Percentiles rank a stretch among this genome's conserved stretches.
These are phyloP conservation scores for Magnaporthales sp. DNA, from an alignment of 2,329 filamentous ascomycete species.

Conservation along the genomic window DNA sequence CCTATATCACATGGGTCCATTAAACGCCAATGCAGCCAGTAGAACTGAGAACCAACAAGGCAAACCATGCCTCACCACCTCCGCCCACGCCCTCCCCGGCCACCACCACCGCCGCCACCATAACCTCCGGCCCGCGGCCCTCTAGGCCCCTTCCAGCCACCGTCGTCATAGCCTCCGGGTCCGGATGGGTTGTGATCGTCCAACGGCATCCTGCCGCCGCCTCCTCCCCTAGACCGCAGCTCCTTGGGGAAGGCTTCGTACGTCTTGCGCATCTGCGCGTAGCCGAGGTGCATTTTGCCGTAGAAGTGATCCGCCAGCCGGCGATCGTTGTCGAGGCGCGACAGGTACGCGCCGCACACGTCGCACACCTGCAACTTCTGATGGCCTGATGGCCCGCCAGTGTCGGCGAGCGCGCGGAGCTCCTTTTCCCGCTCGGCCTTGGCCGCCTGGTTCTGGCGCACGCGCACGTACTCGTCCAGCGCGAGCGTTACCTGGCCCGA, in stretches of 20 bases:
- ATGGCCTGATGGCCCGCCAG: conserved; percentile 84
- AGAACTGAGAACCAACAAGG: conserved; percentile 5
- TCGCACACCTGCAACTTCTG: conserved; percentile 99
- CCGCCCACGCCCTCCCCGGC: conserved; percentile 32
- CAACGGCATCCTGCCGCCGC: conserved; percentile 21
- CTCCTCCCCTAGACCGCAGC: conserved; percentile 48
- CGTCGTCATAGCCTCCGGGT: conserved; percentile 32
- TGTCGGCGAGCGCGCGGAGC: conserved; percentile 84
- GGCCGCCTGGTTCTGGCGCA: conserved; percentile 68
- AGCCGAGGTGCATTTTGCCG: conserved; percentile 98
- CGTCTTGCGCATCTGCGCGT: conserved; percentile 95
- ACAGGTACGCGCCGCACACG: conserved; percentile 92
- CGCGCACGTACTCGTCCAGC: conserved; percentile 79
- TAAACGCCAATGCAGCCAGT: background rate
- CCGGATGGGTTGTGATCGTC: conserved; percentile 31
- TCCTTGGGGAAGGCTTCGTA: conserved; percentile 82
- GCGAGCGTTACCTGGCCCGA: conserved; percentile 72
- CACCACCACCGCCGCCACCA: conserved; percentile 43
- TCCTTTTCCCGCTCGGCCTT: conserved; percentile 82
- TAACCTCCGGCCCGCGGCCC: conserved; percentile 38
- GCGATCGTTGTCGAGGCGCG: conserved; percentile 86
- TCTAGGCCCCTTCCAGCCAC: conserved; percentile 34
- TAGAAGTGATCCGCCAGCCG: conserved; percentile 96
- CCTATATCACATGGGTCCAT: background rate
- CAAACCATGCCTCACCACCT: conserved; percentile 23